Percentiles rank a stretch among this genome's conserved stretches.
These are phyloP conservation scores for Mentha longifolia DNA, from an alignment of 257 asterid species.

Conservation along the genomic window DNA sequence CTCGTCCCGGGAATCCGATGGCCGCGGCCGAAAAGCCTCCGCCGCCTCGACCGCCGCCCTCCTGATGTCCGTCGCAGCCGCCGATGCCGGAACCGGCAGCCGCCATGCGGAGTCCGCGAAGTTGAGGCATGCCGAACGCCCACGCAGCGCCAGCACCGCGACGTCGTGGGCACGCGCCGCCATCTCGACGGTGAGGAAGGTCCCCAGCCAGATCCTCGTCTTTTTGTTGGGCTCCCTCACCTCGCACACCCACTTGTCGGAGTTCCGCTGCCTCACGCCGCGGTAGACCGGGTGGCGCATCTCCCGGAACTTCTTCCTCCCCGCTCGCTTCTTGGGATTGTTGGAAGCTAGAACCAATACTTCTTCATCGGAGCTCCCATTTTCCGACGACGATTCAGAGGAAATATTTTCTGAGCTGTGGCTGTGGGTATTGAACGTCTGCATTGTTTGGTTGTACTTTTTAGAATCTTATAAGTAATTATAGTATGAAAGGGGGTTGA, in stretches of 20 bases:
- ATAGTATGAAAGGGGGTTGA: no score
- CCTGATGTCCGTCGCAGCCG: slow-evolving; percentile 56
- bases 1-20: no score
- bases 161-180: slow-evolving; percentile 80
- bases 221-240: slow-evolving; percentile 71
- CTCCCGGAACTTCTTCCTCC: slow-evolving; percentile 66
- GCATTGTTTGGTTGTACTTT: no score
- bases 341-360: no score
- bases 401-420: no score
- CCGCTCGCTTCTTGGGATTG: slow-evolving; percentile 58
- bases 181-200: slow-evolving; percentile 67
- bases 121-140: slow-evolving; percentile 68
- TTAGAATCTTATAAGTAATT: no score
- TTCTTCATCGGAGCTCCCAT: no score
- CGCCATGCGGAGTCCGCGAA: slow-evolving; percentile 73
- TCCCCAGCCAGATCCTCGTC: slow-evolving; percentile 72
- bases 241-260: slow-evolving; percentile 69
- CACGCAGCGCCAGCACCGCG: slow-evolving; percentile 63
- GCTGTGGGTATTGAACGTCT: no score
- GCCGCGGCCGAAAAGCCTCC: slow-evolving; percentile 54
- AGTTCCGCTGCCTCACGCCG: slow-evolving; percentile 56
- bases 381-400: slow-evolving; percentile 20
- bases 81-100: slow-evolving; percentile 60
- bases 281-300: slow-evolving; percentile 69
- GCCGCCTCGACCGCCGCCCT: slow-evolving; percentile 67